Base-by-base conservation (phyloP, 331 rosid species). In the Telfairia occidentalis region DNA sequence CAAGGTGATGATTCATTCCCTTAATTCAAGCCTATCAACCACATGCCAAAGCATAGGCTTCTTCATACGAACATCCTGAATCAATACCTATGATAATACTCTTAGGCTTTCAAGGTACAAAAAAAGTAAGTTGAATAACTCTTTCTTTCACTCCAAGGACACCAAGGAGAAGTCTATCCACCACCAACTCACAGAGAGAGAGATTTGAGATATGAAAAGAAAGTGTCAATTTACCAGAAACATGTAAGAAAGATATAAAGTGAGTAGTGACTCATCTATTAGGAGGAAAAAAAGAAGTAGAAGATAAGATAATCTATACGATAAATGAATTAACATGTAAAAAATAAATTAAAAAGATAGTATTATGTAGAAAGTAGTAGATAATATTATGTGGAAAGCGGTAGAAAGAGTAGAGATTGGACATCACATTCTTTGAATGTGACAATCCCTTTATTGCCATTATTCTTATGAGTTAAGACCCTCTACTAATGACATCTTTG, bases 381-480 rank as follows among this genome's bases (percentile, higher is more conserved):
- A 18, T 34, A 61, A 7, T 32, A 61, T 61, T 15, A 16, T 30
- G 45, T 16, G 10, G 24, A 32, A 63, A 61, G 70, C 18, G n/a
- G 28, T 7, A 42, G 21, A 38, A n/a, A 21, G 10, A 38, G 8
- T 5, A 23, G 50, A 18, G 5, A 21, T 66, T 67, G 23, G 21
- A 67, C 49, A 42, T 24, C 55, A 43, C 23, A 1, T 13, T 69
- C 0, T 50, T 50, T 8, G 55, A 69, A 2, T n/a, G 38, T 7
- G 55, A 67, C 54, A 67, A 45, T 67, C 74, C 50, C 34, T 42
- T 67, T 9, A 59, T 69, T 69, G 1, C 74, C 55, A 43, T 42
- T 69, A n/a, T 34, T 40, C 48, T n/a, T 4, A n/a, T n/a, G n/a
- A n/a, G n/a, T n/a, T n/a, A n/a, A 66, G 10, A 35, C 71, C 16